These are phyloP conservation scores for Papiliotrema fonsecae DNA, from an alignment of 1,284 basidiomycete species.

Conservation along the genomic window DNA sequence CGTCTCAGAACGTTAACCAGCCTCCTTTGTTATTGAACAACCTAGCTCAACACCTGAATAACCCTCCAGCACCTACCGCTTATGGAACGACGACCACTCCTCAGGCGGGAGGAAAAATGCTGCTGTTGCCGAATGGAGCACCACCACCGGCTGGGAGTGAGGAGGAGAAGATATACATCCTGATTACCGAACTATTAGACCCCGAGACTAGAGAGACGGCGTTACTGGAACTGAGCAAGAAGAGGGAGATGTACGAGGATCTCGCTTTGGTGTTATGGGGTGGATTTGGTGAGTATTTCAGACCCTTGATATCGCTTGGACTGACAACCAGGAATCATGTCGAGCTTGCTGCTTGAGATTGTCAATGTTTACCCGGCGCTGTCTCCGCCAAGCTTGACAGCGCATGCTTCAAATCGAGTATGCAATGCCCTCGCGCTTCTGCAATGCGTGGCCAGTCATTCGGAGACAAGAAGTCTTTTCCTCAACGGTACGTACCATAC, in stretches of 20 bases:
- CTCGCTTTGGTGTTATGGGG: constrained; percentile 98
- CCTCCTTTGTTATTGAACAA: constrained; percentile 42
- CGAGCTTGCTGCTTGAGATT: constrained; percentile 95
- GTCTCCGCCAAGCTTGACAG: constrained; percentile 91
- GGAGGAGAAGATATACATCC: constrained; percentile 53
- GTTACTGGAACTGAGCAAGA: constrained; percentile 94
- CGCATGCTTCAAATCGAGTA: constrained; percentile 97
- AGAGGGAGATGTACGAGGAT: constrained; percentile 98
- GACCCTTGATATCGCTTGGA: not conserved
- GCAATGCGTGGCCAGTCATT: constrained; percentile 95
- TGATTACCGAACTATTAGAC: constrained; percentile 53
- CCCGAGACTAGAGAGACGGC: constrained; percentile 72
- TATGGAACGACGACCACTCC: constrained; percentile 3
- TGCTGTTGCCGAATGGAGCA: constrained; percentile 44
- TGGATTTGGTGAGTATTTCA: constrained; percentile 74
- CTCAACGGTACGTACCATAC: constrained; percentile 62
- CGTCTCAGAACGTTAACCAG: not conserved
- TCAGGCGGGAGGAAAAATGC: constrained; percentile 33
- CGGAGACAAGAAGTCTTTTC: constrained; percentile 88
- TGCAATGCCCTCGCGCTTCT: constrained; percentile 97
- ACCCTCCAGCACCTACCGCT: constrained; percentile 41
- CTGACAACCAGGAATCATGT: constrained; percentile 80
- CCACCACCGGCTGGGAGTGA: constrained; percentile 45
- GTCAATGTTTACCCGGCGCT: constrained; percentile 96
- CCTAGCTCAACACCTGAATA: constrained; percentile 47